Evolutionary conservation across 805 yeast species (phyloP), one percentile per base, ranked within the genome.

Genomic region (Wickerhamiella musiphila): DNA sequence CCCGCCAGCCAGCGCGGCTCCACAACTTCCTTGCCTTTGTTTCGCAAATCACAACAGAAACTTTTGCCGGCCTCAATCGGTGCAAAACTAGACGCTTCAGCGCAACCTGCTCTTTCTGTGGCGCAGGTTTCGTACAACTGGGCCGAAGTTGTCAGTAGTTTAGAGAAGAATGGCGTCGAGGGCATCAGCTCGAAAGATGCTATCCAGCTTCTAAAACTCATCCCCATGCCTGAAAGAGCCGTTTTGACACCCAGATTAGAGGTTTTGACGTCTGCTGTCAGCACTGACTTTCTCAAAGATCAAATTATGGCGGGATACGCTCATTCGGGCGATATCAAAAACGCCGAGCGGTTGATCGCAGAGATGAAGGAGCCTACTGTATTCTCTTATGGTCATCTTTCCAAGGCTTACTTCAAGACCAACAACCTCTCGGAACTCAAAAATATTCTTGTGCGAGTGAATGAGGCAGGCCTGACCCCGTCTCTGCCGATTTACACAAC

Each of bases 401-500:
- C 54, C 12, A 51, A 51, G 35, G 42, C 55, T 3, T 33, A 44
- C 14, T 45, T 46, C 39, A 51, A 48, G 27, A 26, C 38, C 12
- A 38, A 41, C 6, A 42, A 54, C 12, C 24, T 42, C 16, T 43
- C 44, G 11, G 38, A 36, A n/a, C 38, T 51, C 16, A 36, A 45
- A 1, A 29, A 26, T 10, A 34, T 44, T 3, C 35, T 44, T 10
- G 43, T 43, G 15, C 40, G 40, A 3, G 40, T 50, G 53, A 34
- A 36, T 27, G 39, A 37, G 19, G 12, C 23, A 8, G 41, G 39
- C n/a, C 27, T 52, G 21, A 35, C 40, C 20, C 48, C 53, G 3
- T 41, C 40, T 5, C 28, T 42, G 17, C 46, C 41, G 4, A 55
- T 73, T 1, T 72, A 70, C 41, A 63, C 75, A 3, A 67, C 69